Percentiles rank a stretch among this genome's conserved stretches.
These are phyloP conservation scores for Scenedesmus sp. DNA, from an alignment of 163 green algal species.

Conservation along the genomic window DNA sequence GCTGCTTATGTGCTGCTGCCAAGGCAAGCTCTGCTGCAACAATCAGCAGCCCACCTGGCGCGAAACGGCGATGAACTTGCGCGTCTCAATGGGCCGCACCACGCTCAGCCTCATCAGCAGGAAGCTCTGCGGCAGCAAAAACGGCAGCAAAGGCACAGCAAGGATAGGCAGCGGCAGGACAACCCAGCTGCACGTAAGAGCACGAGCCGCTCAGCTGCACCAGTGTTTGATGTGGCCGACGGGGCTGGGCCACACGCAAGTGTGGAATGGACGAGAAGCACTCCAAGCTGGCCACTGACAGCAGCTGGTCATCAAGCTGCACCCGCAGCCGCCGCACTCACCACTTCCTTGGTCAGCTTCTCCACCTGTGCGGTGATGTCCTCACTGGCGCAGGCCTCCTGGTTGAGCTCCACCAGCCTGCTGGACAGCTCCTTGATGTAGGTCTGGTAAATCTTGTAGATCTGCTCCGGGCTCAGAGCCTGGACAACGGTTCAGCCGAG, in stretches of 20 bases:
- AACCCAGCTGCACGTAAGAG: no score
- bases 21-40: background rate
- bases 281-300: no score
- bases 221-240: no score
- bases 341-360: slow-evolving; percentile 71
- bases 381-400: slow-evolving; percentile 27
- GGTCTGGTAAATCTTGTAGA: slow-evolving; percentile 75
- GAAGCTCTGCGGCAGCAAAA: slow-evolving; percentile 58
- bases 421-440: slow-evolving; percentile 72
- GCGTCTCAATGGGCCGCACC: slow-evolving; percentile 73
- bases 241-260: no score
- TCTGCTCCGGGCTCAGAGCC: slow-evolving; percentile 69
- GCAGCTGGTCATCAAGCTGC: background rate
- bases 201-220: no score
- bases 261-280: no score
- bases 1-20: no score
- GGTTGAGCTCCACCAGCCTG: slow-evolving; percentile 58
- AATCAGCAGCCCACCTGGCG: slow-evolving; percentile 46
- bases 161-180: background rate
- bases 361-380: slow-evolving; percentile 59
- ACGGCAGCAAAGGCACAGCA: background rate
- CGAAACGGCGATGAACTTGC: slow-evolving; percentile 77
- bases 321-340: slow-evolving; percentile 46
- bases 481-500: no score
- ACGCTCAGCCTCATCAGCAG: slow-evolving; percentile 77